These are phyloP conservation scores for Allium sativum DNA, from an alignment of 106 monocot species.

Conservation along the genomic window DNA sequence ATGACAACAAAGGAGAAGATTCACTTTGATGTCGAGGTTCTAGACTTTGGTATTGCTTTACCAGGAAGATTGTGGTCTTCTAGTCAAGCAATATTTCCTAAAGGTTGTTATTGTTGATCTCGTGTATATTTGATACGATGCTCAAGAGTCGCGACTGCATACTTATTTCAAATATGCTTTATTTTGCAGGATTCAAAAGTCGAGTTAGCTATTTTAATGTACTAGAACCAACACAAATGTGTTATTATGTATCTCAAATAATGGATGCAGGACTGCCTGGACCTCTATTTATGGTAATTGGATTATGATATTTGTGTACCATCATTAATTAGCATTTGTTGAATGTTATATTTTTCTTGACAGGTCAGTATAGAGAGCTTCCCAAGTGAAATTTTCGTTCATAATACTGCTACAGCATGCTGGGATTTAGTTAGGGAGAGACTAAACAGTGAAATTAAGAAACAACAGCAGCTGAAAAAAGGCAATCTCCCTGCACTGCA, in stretches of 20 bases:
- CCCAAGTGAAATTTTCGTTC: constrained; percentile 64
- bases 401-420: constrained; percentile 61
- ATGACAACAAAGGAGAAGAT: constrained; percentile 53
- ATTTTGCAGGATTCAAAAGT: constrained; percentile 64
- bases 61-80: constrained; percentile 68
- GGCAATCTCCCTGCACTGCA: constrained; percentile 46
- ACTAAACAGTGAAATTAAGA: constrained; percentile 71
- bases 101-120: constrained; percentile 29
- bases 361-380: constrained; percentile 70
- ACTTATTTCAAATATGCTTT: background rate
- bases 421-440: constrained; percentile 89
- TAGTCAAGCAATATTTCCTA: constrained; percentile 69
- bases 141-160: background rate
- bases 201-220: constrained; percentile 68
- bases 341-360: background rate
- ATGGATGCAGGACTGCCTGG: constrained; percentile 61
- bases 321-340: background rate
- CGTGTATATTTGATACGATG: background rate
- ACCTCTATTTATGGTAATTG: constrained; percentile 84
- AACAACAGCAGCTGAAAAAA: constrained; percentile 27
- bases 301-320: background rate
- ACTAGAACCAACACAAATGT: constrained; percentile 71
- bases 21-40: constrained; percentile 47
- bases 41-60: constrained; percentile 52
- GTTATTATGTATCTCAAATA: constrained; percentile 80